Evolutionary conservation across 768 basidiomycete species (phyloP).

Genomic region (Suillus weaverae): DNA sequence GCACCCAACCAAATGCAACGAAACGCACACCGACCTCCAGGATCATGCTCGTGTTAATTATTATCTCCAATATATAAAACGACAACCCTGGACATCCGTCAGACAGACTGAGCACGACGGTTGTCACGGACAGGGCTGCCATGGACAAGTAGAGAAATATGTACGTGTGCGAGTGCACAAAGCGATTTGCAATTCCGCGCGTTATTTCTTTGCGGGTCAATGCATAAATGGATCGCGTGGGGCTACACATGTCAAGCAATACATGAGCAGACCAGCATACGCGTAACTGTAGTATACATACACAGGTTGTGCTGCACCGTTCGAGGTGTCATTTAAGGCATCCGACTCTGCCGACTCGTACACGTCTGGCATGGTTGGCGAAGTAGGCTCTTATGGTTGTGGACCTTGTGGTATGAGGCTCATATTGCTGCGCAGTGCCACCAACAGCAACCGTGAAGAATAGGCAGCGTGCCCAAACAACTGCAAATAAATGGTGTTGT

Average conservation of each 20-base stretch:
- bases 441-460: background rate
- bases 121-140: slow-evolving; percentile 84
- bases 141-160: slow-evolving; percentile 87
- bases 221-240: slow-evolving; percentile 80
- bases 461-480: slow-evolving; percentile 26
- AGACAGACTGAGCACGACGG: slow-evolving; percentile 78
- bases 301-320: slow-evolving; percentile 26
- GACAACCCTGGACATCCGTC: slow-evolving; percentile 85
- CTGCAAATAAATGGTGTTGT: slow-evolving; percentile 27
- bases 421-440: background rate
- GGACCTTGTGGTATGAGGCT: slow-evolving; percentile 13
- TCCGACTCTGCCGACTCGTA: slow-evolving; percentile 38
- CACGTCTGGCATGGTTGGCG: slow-evolving; percentile 29
- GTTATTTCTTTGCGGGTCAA: slow-evolving; percentile 82
- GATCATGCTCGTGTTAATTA: slow-evolving; percentile 92
- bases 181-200: slow-evolving; percentile 84
- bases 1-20: slow-evolving; percentile 88
- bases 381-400: slow-evolving; percentile 10
- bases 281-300: slow-evolving; percentile 20
- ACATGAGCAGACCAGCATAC: slow-evolving; percentile 10
- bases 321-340: slow-evolving; percentile 32
- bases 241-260: slow-evolving; percentile 41
- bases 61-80: slow-evolving; percentile 87
- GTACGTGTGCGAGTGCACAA: slow-evolving; percentile 85
- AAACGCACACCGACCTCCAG: slow-evolving; percentile 89